These are phyloP conservation scores for Oryza glaberrima DNA, from an alignment of 176 grass and related monocot genomes.

Conservation along the genomic window DNA sequence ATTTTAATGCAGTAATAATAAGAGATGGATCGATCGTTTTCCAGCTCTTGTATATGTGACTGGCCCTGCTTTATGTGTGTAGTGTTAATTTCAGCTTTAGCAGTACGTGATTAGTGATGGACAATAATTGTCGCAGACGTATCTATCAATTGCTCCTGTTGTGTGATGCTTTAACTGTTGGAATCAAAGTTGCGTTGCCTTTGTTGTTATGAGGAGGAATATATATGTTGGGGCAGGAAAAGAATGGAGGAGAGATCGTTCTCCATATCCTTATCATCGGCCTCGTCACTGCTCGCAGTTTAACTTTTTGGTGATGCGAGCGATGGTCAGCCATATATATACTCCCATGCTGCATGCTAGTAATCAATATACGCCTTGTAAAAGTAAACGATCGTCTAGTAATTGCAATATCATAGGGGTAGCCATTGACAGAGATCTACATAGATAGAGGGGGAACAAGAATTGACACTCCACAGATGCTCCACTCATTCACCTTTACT, in stretches of 20 bases:
- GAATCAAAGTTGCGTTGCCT: background rate
- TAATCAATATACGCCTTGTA: no score
- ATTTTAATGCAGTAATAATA: background rate
- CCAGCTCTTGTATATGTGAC: no score
- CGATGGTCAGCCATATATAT: background rate
- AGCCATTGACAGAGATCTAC: background rate
- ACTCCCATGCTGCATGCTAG: no score
- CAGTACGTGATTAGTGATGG: background rate
- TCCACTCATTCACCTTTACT: background rate
- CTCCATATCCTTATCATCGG: background rate
- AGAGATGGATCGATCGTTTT: no score
- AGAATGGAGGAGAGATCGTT: background rate
- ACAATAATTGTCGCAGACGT: background rate
- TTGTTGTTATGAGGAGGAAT: background rate
- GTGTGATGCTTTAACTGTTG: background rate
- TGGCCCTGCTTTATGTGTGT: background rate
- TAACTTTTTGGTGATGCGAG: background rate
- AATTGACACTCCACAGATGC: background rate
- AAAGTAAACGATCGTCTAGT: no score
- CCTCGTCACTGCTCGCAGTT: background rate
- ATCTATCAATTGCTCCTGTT: background rate
- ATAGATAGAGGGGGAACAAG: background rate
- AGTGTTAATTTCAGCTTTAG: background rate
- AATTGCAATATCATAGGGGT: no score
- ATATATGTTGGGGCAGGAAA: background rate